Evolutionary conservation across 1,284 basidiomycete genomes (phyloP), one percentile per base, ranked within the genome.

Genomic region (Ganoderma sp.): DNA sequence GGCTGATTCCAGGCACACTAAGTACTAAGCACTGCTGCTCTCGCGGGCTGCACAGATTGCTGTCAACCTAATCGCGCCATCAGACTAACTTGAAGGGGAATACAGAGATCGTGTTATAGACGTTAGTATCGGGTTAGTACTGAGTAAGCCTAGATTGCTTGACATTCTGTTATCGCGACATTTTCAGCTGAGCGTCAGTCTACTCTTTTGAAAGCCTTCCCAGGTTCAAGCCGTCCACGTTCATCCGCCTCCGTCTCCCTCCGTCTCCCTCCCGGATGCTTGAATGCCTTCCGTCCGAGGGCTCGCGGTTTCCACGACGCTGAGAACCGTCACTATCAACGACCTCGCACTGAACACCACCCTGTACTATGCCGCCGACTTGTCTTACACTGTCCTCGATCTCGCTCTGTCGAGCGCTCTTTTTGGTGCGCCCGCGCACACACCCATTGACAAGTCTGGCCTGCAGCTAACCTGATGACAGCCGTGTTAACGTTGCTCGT

Each of bases 331-430:
- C 12, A 14, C 14, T 25, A 6, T 32, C 34, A 32, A 58, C 19
- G 34, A 32, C 37, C 19, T 39, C 34, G 56, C 56, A 2, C 34
- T 58, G 15, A 58, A 58, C 56, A 58, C 56, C 17, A 58, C 25
- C 2, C 28, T 58, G 6, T 58, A 39, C 19, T 58, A 58, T n/a
- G 56, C 56, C 37, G 19, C 34, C 19, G 56, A 58, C 34, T 8
- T 58, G 9, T 58, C 56, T 58, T 58, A 22, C 10, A 28, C 37
- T 9, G 56, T 34, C 56, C 56, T 58, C 8, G 56, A 58, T 19
- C n/a, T 58, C 34, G 28, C 17, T n/a, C n/a, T 58, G 37, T 39
- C 56, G 3, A 58, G 56, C n/a, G 56, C 34, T 37, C 34, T 58
- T 10, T 58, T 58, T n/a, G 56, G 56, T 39, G 37, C 9, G 56